Evolutionary conservation across 768 basidiomycete genomes (phyloP).

Genomic region (Leucocoprinus birnbaumii): DNA sequence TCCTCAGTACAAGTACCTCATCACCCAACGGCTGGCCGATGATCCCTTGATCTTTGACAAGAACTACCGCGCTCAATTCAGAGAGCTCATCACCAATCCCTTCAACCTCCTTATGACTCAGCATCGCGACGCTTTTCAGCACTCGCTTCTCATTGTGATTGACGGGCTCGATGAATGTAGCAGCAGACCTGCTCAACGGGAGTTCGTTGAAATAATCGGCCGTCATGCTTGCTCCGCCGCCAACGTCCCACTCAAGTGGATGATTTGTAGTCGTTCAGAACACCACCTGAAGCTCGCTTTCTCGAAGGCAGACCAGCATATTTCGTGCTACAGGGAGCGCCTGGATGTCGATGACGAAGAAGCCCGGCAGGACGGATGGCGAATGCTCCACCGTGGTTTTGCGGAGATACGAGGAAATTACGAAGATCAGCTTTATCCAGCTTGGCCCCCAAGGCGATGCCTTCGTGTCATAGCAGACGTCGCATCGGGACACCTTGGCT

Average conservation of each 20-base stretch:
- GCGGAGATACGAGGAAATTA: not conserved
- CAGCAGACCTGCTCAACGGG: not conserved
- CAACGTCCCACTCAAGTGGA: not conserved
- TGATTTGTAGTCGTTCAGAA: not conserved
- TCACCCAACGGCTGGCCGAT: not conserved
- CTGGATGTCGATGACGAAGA: not conserved
- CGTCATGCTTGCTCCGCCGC: not conserved
- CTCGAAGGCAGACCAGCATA: not conserved
- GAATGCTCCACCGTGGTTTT: not conserved
- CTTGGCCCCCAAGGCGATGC: not conserved
- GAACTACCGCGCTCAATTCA: not conserved
- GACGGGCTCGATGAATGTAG: not conserved
- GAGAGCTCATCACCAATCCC: not conserved
- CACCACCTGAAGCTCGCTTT: not conserved
- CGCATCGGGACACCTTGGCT: not conserved
- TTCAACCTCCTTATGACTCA: not conserved
- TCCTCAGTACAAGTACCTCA: not conserved
- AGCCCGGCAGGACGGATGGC: not conserved
- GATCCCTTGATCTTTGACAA: not conserved
- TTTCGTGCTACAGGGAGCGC: not conserved
- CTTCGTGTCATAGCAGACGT: not conserved
- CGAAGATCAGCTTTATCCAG: not conserved
- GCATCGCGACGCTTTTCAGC: not conserved
- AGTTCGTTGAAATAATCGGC: not conserved
- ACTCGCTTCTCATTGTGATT: not conserved